phyloP scores from a whole-genome alignment of 768 basidiomycete genomes.

The Mycena floridula region DNA sequence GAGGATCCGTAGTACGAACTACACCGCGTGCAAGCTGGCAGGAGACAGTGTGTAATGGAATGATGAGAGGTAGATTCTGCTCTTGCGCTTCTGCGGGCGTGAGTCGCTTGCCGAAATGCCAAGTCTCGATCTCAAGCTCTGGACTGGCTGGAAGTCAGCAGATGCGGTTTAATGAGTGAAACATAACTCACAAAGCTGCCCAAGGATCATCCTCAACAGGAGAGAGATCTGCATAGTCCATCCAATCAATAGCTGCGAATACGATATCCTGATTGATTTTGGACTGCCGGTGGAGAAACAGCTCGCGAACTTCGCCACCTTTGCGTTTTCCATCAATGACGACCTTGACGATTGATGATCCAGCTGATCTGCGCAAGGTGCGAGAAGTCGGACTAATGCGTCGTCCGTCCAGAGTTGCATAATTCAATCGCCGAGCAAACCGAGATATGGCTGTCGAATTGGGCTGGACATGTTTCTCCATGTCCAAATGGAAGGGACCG shows the following conservation, averaged over 20 bases:
- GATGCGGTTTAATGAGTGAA: neutral
- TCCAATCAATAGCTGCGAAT: neutral
- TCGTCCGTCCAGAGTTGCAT: neutral
- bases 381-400: neutral
- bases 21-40: neutral
- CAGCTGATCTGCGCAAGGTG: neutral
- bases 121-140: neutral
- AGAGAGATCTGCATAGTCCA: neutral
- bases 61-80: neutral
- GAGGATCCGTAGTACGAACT: neutral
- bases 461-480: too few relatives aligned
- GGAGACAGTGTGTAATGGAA: neutral
- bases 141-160: neutral
- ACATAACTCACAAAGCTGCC: neutral
- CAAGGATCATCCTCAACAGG: neutral
- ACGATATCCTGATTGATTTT: neutral
- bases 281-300: neutral
- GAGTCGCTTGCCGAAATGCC: neutral
- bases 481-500: too few relatives aligned
- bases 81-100: neutral
- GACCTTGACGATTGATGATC: neutral
- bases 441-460: too few relatives aligned
- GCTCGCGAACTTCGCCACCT: neutral
- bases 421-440: too few relatives aligned
- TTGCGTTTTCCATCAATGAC: neutral